phyloP scores from a whole-genome alignment of 192 early-diverging fungal genomes.

The Gryganskiella cystojenkinii region DNA sequence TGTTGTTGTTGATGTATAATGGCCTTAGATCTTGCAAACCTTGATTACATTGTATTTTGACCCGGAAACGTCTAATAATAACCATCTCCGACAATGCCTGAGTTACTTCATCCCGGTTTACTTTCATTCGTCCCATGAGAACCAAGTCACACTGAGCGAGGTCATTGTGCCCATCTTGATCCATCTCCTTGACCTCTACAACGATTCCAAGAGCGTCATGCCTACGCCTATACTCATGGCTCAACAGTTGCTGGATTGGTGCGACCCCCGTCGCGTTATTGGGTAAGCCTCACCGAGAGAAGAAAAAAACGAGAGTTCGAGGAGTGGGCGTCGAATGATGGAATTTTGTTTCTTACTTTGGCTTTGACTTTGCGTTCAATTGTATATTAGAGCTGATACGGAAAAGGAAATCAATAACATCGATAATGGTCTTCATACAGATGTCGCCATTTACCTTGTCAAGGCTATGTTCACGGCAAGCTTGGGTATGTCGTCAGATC shows the following conservation, averaged over 20 bases:
- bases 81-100: slow-evolving; percentile 85
- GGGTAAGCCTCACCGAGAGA: slow-evolving; percentile 56
- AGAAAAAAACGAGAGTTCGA: not conserved
- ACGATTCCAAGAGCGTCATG: slow-evolving; percentile 55
- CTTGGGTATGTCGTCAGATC: slow-evolving; percentile 32
- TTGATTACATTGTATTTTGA: slow-evolving; percentile 89
- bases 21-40: slow-evolving; percentile 71
- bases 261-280: slow-evolving; percentile 73
- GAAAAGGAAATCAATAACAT: slow-evolving; percentile 30
- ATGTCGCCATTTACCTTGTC: slow-evolving; percentile 74
- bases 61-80: slow-evolving; percentile 71
- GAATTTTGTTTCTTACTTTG: too few relatives aligned
- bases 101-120: slow-evolving; percentile 90
- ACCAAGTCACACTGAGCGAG: slow-evolving; percentile 73
- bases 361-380: too few relatives aligned
- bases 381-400: slow-evolving; percentile 32
- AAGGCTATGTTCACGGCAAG: slow-evolving; percentile 60
- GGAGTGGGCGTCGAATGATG: not conserved
- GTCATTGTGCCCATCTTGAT: slow-evolving; percentile 54
- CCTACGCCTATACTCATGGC: slow-evolving; percentile 69
- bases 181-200: slow-evolving; percentile 23
- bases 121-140: slow-evolving; percentile 78
- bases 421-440: slow-evolving; percentile 62
- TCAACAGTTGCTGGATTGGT: slow-evolving; percentile 83
- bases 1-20: too few relatives aligned